Conservation (phyloP, 257 asterid genomes). For the Nicotiana sylvestris region DNA sequence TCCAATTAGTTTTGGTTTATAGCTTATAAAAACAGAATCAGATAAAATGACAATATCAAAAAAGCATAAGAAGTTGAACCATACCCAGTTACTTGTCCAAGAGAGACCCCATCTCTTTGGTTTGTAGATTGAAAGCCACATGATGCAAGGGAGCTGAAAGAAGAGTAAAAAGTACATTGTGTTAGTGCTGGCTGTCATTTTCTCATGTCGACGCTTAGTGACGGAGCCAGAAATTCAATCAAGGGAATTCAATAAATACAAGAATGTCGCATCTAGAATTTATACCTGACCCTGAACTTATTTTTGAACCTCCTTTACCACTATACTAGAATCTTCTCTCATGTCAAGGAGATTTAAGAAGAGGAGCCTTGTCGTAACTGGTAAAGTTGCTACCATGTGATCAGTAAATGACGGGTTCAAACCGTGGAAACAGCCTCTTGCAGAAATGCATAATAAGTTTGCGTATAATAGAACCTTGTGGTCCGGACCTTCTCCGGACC, state of each 20-base stretch:
- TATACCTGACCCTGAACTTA: not conserved
- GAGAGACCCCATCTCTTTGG: constrained; percentile 38
- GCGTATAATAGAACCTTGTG: no score
- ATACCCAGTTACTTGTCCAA: constrained; percentile 46
- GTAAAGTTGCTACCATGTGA: no score
- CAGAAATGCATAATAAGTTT: no score
- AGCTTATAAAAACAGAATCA: not conserved
- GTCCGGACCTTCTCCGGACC: no score
- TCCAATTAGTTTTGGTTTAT: not conserved
- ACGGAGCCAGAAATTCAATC: not conserved
- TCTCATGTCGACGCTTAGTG: not conserved
- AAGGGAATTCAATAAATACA: not conserved
- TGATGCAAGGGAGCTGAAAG: constrained; percentile 46
- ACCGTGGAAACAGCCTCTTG: no score
- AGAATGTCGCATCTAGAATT: not conserved
- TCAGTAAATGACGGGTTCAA: no score
- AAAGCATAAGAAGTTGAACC: not conserved
- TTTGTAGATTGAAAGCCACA: constrained; percentile 42
- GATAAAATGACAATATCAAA: not conserved
- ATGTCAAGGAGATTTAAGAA: not conserved
- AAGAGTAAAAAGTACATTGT: not conserved
- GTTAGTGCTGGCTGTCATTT: not conserved
- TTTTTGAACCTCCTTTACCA: not conserved
- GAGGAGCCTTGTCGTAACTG: no score
- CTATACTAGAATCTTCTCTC: not conserved